Conservation (phyloP, 31 red algal genomes). For the Odonthalia washingtoniensis region DNA sequence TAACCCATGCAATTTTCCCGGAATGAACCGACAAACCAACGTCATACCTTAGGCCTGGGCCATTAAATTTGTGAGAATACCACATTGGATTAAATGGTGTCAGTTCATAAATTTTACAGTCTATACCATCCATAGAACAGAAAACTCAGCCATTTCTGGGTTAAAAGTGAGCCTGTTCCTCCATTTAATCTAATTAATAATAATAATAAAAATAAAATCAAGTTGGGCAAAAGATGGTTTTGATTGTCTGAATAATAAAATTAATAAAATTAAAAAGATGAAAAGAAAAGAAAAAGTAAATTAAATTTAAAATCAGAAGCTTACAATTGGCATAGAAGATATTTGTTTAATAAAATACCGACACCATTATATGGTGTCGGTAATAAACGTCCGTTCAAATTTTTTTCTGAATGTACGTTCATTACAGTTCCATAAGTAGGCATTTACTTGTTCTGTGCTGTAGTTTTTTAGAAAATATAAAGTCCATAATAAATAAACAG, state of each 20-base stretch:
- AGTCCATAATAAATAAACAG: constrained; percentile 1
- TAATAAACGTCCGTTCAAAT: too few species aligned
- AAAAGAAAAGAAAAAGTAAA: not conserved
- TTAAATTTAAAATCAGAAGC: not conserved
- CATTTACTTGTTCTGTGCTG: not conserved
- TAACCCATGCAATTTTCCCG: constrained; percentile 19
- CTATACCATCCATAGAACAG: constrained; percentile 33
- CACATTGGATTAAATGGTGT: constrained; percentile 7
- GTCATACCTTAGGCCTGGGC: constrained; percentile 14
- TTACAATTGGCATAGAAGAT: not conserved
- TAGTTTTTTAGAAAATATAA: constrained; percentile 11
- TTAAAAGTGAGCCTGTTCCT: not conserved
- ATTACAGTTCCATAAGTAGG: not conserved
- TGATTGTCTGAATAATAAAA: too few species aligned
- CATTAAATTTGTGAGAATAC: constrained; percentile 41
- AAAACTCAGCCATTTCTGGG: not conserved
- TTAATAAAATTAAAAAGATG: not conserved
- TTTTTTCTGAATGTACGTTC: not conserved
- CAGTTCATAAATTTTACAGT: constrained; percentile 25
- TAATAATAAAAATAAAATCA: too few species aligned
- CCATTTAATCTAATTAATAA: not conserved
- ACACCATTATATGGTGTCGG: too few species aligned
- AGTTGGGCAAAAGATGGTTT: too few species aligned
- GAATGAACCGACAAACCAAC: not conserved
- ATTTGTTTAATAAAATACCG: not conserved